These are phyloP conservation scores for Heritiera littoralis DNA, from an alignment of 345 rosid genomes.

Conservation along the genomic window DNA sequence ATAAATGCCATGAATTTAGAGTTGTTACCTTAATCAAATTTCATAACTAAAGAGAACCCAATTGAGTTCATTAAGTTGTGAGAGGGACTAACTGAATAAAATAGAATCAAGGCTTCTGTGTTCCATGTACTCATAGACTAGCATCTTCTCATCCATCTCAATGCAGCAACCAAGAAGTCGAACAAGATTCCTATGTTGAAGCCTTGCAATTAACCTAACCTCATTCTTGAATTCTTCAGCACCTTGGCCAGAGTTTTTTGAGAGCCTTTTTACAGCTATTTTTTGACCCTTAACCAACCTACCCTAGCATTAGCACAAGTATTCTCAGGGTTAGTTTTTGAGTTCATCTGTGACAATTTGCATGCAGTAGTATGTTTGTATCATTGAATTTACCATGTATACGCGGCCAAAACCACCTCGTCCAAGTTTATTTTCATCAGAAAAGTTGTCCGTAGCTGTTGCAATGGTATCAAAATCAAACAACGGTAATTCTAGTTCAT, in stretches of 20 bases:
- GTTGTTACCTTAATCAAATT: slow-evolving; percentile 5
- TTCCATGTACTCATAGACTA: slow-evolving; percentile 87
- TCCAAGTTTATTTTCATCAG: slow-evolving; percentile 54
- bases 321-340: not conserved
- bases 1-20: not conserved
- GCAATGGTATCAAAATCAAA: slow-evolving; percentile 49
- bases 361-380: not conserved
- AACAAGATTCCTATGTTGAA: slow-evolving; percentile 82
- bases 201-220: slow-evolving; percentile 72
- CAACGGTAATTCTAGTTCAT: slow-evolving; percentile 57
- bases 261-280: slow-evolving; percentile 81
- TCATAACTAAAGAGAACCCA: not conserved
- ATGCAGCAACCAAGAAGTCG: slow-evolving; percentile 69
- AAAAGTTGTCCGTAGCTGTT: slow-evolving; percentile 49
- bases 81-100: slow-evolving; percentile 56
- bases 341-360: not conserved
- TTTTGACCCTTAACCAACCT: slow-evolving; percentile 51
- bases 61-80: not conserved
- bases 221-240: slow-evolving; percentile 80
- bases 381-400: slow-evolving; percentile 57
- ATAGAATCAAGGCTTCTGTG: slow-evolving; percentile 67
- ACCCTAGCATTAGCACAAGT: slow-evolving; percentile 41
- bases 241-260: slow-evolving; percentile 73
- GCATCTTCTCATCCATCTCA: slow-evolving; percentile 69
- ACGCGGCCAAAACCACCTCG: slow-evolving; percentile 81